Evolutionary conservation across 2,329 filamentous ascomycete species (phyloP).

Genomic region (Didymella sp.): DNA sequence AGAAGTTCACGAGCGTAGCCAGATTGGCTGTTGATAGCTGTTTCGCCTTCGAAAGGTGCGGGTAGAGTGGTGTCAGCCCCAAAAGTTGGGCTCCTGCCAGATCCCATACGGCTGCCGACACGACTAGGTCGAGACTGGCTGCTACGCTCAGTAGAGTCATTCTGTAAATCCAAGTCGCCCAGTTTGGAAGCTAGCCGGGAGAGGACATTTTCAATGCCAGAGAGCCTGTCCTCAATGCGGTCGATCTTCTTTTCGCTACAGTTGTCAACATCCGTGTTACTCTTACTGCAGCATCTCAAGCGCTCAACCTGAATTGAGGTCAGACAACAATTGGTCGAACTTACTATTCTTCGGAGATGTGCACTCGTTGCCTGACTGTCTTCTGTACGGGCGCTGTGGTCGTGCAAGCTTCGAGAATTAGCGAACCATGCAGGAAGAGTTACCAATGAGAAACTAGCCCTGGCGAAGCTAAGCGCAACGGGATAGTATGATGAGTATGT

Average conservation of each 20-base stretch:
- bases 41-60: conserved; percentile 57
- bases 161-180: conserved; percentile 33
- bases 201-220: conserved; percentile 56
- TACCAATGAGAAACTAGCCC: not conserved
- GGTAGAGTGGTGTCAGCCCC: conserved; percentile 36
- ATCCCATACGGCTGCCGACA: conserved; percentile 20
- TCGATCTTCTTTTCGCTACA: conserved; percentile 61
- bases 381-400: conserved; percentile 45
- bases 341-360: conserved; percentile 50
- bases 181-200: conserved; percentile 46
- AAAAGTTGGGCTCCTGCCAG: conserved; percentile 25
- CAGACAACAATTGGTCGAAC: conserved; percentile 3
- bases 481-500: not conserved
- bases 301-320: not conserved
- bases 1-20: conserved; percentile 56
- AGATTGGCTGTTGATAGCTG: conserved; percentile 58
- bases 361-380: conserved; percentile 42
- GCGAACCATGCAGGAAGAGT: not conserved
- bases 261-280: conserved; percentile 5
- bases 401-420: conserved; percentile 38
- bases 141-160: conserved; percentile 29
- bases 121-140: conserved; percentile 37
- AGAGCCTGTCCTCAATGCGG: conserved; percentile 58
- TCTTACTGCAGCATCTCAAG: not conserved
- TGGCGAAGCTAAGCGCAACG: not conserved